phyloP scores from a whole-genome alignment of 1,284 basidiomycete genomes.

The Pseudozyma pruni region DNA sequence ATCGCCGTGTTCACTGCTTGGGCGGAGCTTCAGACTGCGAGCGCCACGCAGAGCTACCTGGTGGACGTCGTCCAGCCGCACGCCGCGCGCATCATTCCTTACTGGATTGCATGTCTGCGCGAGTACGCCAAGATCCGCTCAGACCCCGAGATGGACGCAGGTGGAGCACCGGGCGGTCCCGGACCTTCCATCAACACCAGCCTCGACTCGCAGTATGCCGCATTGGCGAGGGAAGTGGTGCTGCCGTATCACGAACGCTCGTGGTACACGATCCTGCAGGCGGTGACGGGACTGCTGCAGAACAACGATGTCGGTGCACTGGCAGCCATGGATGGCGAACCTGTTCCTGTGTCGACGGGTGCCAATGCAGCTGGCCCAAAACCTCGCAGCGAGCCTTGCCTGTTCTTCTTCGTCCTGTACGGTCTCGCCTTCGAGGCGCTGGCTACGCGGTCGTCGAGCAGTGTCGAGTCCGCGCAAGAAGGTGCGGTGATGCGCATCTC shows the following conservation, averaged over 20 bases:
- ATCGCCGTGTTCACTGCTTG: constrained; percentile 94
- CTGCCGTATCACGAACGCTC: constrained; percentile 77
- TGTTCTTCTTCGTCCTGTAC: constrained; percentile 88
- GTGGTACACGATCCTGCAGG: constrained; percentile 86
- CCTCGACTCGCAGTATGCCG: constrained; percentile 81
- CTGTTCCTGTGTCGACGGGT: constrained; percentile 54
- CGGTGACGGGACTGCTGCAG: constrained; percentile 83
- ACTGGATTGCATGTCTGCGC: constrained; percentile 88
- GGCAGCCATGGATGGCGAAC: constrained; percentile 80
- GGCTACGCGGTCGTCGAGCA: constrained; percentile 73
- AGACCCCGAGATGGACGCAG: constrained; percentile 76
- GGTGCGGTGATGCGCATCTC: constrained; percentile 71
- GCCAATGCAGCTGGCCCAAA: constrained; percentile 5
- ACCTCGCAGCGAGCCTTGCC: constrained; percentile 74
- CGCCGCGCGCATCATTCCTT: constrained; percentile 77
- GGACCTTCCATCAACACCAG: constrained; percentile 69
- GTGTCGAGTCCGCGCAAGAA: constrained; percentile 68
- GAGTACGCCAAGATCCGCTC: constrained; percentile 88
- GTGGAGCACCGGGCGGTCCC: constrained; percentile 70
- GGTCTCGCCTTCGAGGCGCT: constrained; percentile 92
- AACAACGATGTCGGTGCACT: constrained; percentile 77
- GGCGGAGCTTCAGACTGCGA: constrained; percentile 90
- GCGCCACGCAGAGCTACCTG: constrained; percentile 80
- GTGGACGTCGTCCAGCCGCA: constrained; percentile 85
- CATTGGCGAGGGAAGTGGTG: constrained; percentile 87